These are phyloP conservation scores for Setaria viridis DNA, from an alignment of 202 grass and related monocot genomes.

Conservation along the genomic window DNA sequence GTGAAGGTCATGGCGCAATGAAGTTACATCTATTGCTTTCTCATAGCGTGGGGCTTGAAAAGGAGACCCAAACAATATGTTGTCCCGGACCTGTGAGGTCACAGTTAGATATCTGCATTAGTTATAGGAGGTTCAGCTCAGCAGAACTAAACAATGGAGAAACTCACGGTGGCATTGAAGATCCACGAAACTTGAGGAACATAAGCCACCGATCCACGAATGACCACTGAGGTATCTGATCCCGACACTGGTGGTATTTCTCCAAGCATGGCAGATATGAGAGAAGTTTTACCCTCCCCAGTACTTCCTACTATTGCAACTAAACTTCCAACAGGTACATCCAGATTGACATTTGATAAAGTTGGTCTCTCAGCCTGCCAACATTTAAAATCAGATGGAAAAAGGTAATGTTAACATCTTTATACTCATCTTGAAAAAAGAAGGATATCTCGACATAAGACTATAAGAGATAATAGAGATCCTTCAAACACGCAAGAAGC, in stretches of 20 bases:
- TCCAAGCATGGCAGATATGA: constrained; percentile 97
- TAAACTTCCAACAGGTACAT: constrained; percentile 90
- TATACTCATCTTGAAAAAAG: constrained; percentile 28
- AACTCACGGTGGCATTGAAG: constrained; percentile 96
- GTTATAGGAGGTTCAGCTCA: constrained; percentile 14
- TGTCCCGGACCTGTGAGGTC: constrained; percentile 79
- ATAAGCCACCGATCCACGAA: constrained; percentile 89
- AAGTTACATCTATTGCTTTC: constrained; percentile 79
- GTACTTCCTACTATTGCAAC: constrained; percentile 97
- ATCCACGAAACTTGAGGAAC: constrained; percentile 99
- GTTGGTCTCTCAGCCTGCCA: constrained; percentile 81
- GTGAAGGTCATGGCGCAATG: constrained; percentile 88
- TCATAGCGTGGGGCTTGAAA: constrained; percentile 77
- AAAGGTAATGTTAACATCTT: not conserved
- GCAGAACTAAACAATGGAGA: constrained; percentile 22
- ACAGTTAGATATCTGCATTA: constrained; percentile 34
- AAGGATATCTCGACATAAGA: constrained; percentile 26
- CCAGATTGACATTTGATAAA: constrained; percentile 94
- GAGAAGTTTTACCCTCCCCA: constrained; percentile 98
- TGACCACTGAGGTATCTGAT: constrained; percentile 69
- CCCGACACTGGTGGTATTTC: constrained; percentile 80
- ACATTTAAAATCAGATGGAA: constrained; percentile 31
- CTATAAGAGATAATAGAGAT: not conserved
- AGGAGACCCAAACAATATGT: constrained; percentile 96
- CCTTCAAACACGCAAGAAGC: too few relatives aligned